Conservation (phyloP, 495 filamentous ascomycete genomes). For the Xylaria venustula region DNA sequence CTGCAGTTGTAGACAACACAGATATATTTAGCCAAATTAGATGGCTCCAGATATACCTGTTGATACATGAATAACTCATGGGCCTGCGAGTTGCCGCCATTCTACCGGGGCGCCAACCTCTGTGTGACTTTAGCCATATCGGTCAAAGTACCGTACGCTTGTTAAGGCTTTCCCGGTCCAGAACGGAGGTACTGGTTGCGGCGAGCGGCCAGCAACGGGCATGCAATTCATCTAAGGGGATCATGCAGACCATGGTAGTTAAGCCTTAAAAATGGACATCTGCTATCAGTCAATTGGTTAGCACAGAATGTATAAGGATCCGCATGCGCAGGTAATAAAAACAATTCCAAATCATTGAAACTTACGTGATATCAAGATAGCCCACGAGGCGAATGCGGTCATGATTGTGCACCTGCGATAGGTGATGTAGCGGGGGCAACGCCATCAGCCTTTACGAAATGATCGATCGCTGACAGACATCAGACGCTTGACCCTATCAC, state of each 20-base stretch:
- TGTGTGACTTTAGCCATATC: conserved; percentile 11
- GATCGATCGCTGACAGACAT: conserved; percentile 1
- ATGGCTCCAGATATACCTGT: conserved; percentile 6
- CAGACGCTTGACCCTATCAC: not conserved
- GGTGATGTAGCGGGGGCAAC: not conserved
- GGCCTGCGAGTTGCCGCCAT: not conserved
- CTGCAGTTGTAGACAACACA: not conserved
- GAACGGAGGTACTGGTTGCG: conserved; percentile 5
- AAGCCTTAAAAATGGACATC: conserved; percentile 8
- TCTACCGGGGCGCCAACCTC: conserved; percentile 1
- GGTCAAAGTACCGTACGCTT: not conserved
- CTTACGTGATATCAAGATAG: conserved; percentile 4
- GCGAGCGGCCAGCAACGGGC: conserved; percentile 4
- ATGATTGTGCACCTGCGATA: not conserved
- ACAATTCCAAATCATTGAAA: conserved; percentile 11
- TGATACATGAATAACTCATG: not conserved
- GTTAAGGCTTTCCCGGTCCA: conserved; percentile 2
- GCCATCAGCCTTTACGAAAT: not conserved
- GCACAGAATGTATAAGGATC: not conserved
- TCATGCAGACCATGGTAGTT: not conserved
- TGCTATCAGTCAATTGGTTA: conserved; percentile 8
- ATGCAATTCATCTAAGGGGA: conserved; percentile 3
- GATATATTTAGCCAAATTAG: conserved; percentile 12
- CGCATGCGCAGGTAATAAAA: conserved; percentile 6
- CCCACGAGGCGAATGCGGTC: not conserved